Percentiles rank a stretch among this genome's conserved stretches.
Evolutionary conservation across 2,329 filamentous ascomycete species (phyloP).

Genomic region (Aspergillus ochraceoroseus): DNA sequence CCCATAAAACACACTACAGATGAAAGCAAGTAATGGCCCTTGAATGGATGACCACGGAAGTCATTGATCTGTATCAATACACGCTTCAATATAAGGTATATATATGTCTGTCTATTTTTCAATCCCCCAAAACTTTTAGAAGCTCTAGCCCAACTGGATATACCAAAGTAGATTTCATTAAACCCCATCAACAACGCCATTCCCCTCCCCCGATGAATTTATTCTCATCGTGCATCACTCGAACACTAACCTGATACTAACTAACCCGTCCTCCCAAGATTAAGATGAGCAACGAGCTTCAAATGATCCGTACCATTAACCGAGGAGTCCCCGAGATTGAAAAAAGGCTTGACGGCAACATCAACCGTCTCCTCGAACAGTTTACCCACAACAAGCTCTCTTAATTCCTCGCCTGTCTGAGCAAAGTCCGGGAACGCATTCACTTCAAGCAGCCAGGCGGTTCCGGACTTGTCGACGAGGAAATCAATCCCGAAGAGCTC

Average conservation of each 20-base stretch:
- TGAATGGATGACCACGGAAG: no score
- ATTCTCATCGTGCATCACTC: no score
- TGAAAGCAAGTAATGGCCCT: no score
- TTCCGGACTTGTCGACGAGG: conserved; percentile 63
- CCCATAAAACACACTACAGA: no score
- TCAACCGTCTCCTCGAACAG: conserved; percentile 72
- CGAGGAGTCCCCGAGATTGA: conserved; percentile 41
- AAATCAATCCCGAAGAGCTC: conserved; percentile 92
- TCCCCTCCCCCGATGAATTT: no score
- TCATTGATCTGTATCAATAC: no score
- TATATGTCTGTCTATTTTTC: conserved; percentile 1
- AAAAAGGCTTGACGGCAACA: conserved; percentile 64
- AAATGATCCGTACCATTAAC: conserved; percentile 28
- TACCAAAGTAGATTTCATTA: no score
- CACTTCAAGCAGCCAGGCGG: conserved; percentile 75
- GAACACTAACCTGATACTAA: no score
- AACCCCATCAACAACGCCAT: no score
- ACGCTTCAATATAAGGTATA: no score
- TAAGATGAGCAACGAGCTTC: conserved; percentile 40
- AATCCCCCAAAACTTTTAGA: conserved; percentile 3
- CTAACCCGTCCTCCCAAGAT: conserved; percentile 34
- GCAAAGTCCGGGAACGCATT: conserved; percentile 96
- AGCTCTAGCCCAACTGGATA: neutral
- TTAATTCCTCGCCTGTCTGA: conserved; percentile 76
- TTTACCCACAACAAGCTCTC: conserved; percentile 61